Percentiles rank a stretch among this genome's conserved stretches.
These are phyloP conservation scores for Blastobotrys apis DNA, from an alignment of 1,139 yeast genomes.

Conservation along the genomic window DNA sequence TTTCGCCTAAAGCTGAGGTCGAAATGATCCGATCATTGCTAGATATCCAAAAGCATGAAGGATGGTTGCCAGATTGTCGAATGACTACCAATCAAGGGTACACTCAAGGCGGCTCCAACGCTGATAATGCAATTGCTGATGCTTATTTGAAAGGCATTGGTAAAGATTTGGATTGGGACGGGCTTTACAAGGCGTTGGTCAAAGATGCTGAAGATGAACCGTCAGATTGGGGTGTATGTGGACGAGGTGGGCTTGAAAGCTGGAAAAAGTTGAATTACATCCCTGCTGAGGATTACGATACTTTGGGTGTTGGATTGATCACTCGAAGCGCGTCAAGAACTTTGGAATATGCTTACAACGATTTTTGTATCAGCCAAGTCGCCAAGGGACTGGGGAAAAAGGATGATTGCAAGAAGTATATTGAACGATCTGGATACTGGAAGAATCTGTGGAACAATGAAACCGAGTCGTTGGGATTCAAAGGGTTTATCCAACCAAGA, in stretches of 20 bases:
- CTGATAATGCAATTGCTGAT: constrained; percentile 42
- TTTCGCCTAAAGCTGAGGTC: constrained; percentile 35
- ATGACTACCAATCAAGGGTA: constrained; percentile 41
- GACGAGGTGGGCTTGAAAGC: constrained; percentile 15
- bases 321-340: constrained; percentile 40
- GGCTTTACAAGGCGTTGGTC: constrained; percentile 38
- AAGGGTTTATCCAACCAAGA: constrained; percentile 39
- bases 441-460: constrained; percentile 39
- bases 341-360: constrained; percentile 41
- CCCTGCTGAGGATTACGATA: constrained; percentile 14
- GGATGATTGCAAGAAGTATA: constrained; percentile 34
- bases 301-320: constrained; percentile 13
- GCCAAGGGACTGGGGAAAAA: constrained; percentile 36
- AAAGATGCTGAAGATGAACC: constrained; percentile 39
- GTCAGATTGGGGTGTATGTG: constrained; percentile 16
- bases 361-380: constrained; percentile 38
- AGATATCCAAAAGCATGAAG: constrained; percentile 37
- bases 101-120: constrained; percentile 43
- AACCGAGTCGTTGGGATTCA: constrained; percentile 32
- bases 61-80: constrained; percentile 42
- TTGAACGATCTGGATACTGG: constrained; percentile 40
- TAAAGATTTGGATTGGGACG: constrained; percentile 33
- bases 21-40: constrained; percentile 37
- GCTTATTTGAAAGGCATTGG: constrained; percentile 37
- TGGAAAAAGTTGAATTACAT: constrained; percentile 15